Percentiles rank a stretch among this genome's conserved stretches.
Conservation (phyloP, 305 asterid genomes). For the Stenogyne calaminthoides region DNA sequence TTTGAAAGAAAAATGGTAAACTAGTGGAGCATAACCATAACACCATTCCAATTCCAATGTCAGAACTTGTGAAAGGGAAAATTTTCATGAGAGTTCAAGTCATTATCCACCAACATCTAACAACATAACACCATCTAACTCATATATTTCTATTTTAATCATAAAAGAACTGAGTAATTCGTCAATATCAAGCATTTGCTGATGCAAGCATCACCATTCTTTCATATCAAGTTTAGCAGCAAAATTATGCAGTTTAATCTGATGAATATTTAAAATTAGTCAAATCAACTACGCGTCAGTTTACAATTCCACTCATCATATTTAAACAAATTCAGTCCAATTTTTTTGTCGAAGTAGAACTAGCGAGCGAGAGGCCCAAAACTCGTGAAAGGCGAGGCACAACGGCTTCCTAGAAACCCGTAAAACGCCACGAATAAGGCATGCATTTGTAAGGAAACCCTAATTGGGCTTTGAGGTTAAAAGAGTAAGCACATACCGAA, state of each 20-base stretch:
- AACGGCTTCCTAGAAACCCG: not conserved
- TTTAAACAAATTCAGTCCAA: not conserved
- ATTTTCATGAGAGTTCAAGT: not conserved
- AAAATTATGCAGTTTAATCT: not conserved
- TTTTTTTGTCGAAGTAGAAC: conserved; percentile 20
- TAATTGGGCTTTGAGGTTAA: conserved; percentile 26
- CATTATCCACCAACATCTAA: not conserved
- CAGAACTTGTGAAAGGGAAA: not conserved
- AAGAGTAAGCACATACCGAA: conserved; percentile 33
- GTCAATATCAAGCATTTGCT: conserved; percentile 6
- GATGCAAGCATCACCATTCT: not conserved
- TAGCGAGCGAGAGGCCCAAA: conserved; percentile 4
- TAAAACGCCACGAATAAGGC: not conserved
- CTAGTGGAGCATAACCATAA: not conserved
- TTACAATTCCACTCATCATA: not conserved
- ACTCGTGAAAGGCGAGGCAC: not conserved
- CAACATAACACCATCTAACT: conserved; percentile 1
- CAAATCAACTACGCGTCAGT: not conserved
- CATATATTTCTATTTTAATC: not conserved
- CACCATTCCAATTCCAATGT: not conserved
- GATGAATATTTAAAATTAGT: not conserved
- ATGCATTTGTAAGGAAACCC: conserved; percentile 29
- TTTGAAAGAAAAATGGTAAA: conserved; percentile 13
- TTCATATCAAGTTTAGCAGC: conserved; percentile 11
- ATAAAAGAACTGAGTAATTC: not conserved